Percentiles rank a stretch among this genome's conserved stretches.
These are phyloP conservation scores for Bauhinia variegata DNA, from an alignment of 306 rosid species.

Conservation along the genomic window DNA sequence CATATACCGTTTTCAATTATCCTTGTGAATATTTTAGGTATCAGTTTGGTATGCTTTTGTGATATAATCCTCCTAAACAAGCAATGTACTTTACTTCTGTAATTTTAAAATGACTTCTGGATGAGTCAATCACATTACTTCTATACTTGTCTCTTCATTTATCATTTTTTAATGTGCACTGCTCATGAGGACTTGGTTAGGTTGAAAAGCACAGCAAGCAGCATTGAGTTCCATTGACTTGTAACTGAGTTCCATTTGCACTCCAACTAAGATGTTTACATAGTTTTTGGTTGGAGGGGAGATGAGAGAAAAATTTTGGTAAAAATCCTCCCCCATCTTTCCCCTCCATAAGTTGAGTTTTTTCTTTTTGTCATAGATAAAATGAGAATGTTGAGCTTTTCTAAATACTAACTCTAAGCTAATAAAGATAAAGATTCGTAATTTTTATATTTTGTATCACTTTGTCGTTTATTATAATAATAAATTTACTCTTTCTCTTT, in stretches of 20 bases:
- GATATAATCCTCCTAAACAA: conserved; percentile 54
- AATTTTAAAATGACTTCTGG: conserved; percentile 49
- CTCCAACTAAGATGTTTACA: no score
- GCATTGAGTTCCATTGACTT: conserved; percentile 1
- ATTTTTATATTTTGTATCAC: no score
- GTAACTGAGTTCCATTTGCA: neutral
- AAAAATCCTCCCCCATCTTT: no score
- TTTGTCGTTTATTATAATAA: no score
- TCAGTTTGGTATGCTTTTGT: conserved; percentile 66
- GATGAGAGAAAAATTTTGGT: no score
- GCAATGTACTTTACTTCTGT: conserved; percentile 52
- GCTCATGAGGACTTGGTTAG: neutral
- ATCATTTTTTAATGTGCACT: neutral
- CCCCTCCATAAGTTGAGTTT: no score
- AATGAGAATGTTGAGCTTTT: no score
- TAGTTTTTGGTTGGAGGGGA: no score
- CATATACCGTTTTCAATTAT: conserved; percentile 47
- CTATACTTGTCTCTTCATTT: conserved; percentile 38
- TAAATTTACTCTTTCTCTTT: no score
- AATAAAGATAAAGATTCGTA: no score
- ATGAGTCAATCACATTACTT: conserved; percentile 47
- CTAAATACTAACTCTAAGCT: no score
- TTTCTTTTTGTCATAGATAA: no score
- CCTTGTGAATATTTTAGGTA: conserved; percentile 88
- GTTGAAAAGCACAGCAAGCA: neutral